Conservation (phyloP, 1,284 basidiomycete genomes). For the Puccinia horiana region DNA sequence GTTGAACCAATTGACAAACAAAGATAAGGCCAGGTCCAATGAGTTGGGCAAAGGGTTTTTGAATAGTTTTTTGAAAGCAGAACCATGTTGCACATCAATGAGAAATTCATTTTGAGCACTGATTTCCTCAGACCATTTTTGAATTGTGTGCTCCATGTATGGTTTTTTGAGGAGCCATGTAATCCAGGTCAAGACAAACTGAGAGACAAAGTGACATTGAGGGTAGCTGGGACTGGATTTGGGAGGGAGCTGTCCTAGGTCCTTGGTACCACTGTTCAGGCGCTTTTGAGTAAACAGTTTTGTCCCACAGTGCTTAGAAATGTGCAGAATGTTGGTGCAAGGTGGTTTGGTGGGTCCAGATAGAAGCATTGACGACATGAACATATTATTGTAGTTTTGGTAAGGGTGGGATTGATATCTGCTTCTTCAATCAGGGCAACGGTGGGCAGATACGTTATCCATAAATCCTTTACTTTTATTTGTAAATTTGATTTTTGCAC, state of each 20-base stretch:
- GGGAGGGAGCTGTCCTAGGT: neutral
- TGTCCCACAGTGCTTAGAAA: neutral
- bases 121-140: neutral
- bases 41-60: neutral
- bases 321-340: neutral
- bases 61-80: neutral
- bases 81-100: constrained; percentile 1
- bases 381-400: neutral
- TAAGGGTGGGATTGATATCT: neutral
- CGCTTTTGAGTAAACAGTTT: neutral
- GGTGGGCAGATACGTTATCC: too few species aligned
- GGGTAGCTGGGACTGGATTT: too few species aligned
- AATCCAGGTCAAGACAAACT: neutral
- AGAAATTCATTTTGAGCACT: neutral
- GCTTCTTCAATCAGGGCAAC: neutral
- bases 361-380: constrained; percentile 9
- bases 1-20: constrained; percentile 16
- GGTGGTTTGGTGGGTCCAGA: neutral
- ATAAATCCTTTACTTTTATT: too few species aligned
- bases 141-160: neutral
- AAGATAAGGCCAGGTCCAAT: neutral
- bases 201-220: neutral
- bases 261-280: constrained; percentile 16
- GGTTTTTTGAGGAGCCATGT: neutral
- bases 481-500: too few species aligned